These are phyloP conservation scores for Collybiopsis luxurians DNA, from an alignment of 768 basidiomycete species.

Conservation along the genomic window DNA sequence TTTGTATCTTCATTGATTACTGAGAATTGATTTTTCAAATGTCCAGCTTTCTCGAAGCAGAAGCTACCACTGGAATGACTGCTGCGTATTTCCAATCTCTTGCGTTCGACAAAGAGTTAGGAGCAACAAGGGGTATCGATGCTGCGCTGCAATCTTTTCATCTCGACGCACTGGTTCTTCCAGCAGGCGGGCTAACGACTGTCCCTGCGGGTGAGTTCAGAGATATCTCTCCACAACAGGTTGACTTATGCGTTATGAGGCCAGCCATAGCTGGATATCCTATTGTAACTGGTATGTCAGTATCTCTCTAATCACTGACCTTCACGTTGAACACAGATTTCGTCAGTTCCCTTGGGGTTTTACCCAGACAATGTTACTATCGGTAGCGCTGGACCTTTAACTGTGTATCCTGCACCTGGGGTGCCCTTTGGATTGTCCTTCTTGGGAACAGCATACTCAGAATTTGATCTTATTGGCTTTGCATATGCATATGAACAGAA, in stretches of 20 bases:
- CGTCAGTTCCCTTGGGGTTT: slow-evolving; percentile 65
- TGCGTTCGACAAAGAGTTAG: slow-evolving; percentile 42
- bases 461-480: slow-evolving; percentile 52
- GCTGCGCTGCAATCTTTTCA: slow-evolving; percentile 41
- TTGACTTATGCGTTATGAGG: background rate
- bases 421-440: slow-evolving; percentile 61
- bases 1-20: background rate
- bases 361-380: slow-evolving; percentile 45
- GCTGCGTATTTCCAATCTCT: slow-evolving; percentile 43
- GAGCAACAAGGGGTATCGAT: slow-evolving; percentile 52
- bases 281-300: slow-evolving; percentile 50
- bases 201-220: slow-evolving; percentile 32
- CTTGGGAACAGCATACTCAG: slow-evolving; percentile 59
- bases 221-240: no score
- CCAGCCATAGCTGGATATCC: slow-evolving; percentile 66
- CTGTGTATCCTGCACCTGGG: slow-evolving; percentile 44
- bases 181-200: slow-evolving; percentile 35
- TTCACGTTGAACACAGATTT: background rate
- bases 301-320: background rate
- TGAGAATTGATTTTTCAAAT: background rate
- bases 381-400: slow-evolving; percentile 33
- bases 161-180: slow-evolving; percentile 52
- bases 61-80: slow-evolving; percentile 40
- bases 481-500: slow-evolving; percentile 68
- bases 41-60: slow-evolving; percentile 31